Conservation (phyloP, 208 protist genomes). For the Acanthamoeba triangularis region DNA sequence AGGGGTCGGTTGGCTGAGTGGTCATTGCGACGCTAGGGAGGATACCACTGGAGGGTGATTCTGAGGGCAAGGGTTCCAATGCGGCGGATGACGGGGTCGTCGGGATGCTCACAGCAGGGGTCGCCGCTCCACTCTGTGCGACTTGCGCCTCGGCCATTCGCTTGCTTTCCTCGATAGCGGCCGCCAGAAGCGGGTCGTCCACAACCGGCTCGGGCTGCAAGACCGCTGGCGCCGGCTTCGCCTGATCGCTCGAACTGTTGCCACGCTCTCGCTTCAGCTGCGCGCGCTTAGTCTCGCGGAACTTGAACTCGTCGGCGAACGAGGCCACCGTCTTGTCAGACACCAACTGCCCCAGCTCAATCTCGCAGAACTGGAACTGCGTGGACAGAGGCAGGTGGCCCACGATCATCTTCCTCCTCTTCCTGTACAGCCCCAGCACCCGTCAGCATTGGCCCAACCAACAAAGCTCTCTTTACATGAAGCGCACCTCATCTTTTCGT, state of each 20-base stretch:
- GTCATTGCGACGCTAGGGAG: no score
- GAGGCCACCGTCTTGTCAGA: constrained; percentile 5
- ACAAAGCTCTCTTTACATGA: background rate
- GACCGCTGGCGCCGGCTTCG: background rate
- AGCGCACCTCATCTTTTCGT: constrained; percentile 35
- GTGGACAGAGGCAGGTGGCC: constrained; percentile 62
- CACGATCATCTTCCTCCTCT: constrained; percentile 51
- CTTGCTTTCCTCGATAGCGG: constrained; percentile 3
- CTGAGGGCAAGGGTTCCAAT: background rate
- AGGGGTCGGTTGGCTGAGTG: no score
- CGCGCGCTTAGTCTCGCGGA: constrained; percentile 8
- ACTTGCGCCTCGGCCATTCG: background rate
- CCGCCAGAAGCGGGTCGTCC: background rate
- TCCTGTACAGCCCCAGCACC: background rate
- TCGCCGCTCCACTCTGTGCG: background rate
- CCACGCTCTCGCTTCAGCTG: constrained; percentile 1
- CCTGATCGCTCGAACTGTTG: background rate
- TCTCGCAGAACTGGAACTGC: constrained; percentile 57
- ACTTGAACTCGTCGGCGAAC: constrained; percentile 57
- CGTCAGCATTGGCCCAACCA: background rate
- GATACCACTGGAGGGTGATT: background rate
- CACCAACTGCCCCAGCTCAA: background rate
- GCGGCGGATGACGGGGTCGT: background rate
- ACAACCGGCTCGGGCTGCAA: background rate
- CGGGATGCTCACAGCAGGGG: background rate